phyloP scores from a whole-genome alignment of 2,329 filamentous ascomycete species.

The Cadophora sp. region DNA sequence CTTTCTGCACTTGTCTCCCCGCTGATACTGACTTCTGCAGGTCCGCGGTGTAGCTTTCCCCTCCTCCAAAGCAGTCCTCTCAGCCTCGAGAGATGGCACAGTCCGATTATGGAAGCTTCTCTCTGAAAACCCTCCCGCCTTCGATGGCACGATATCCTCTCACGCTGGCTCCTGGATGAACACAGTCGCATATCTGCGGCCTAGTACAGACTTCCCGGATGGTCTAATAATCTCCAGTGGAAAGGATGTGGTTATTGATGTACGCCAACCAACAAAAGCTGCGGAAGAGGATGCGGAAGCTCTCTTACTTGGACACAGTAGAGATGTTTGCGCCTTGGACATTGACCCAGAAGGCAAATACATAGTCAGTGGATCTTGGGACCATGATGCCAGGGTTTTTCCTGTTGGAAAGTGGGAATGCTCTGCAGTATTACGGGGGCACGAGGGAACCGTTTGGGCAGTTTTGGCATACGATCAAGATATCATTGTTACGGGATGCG shows the following conservation, averaged over 20 bases:
- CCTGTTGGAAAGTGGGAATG: slow-evolving; percentile 84
- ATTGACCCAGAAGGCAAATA: slow-evolving; percentile 74
- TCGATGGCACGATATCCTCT: slow-evolving; percentile 78
- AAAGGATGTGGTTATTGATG: slow-evolving; percentile 91
- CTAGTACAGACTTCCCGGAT: slow-evolving; percentile 69
- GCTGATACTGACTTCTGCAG: slow-evolving; percentile 53
- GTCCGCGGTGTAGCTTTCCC: slow-evolving; percentile 88
- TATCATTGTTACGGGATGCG: slow-evolving; percentile 88
- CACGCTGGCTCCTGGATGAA: slow-evolving; percentile 90
- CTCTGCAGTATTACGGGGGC: slow-evolving; percentile 73
- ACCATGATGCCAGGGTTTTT: slow-evolving; percentile 88
- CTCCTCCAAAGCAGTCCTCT: slow-evolving; percentile 73
- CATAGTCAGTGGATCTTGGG: slow-evolving; percentile 94
- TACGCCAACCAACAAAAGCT: slow-evolving; percentile 72
- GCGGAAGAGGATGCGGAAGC: slow-evolving; percentile 82
- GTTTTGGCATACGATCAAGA: slow-evolving; percentile 82
- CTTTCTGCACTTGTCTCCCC: slow-evolving; percentile 4
- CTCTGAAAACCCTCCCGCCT: slow-evolving; percentile 70
- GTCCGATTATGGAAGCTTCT: slow-evolving; percentile 84
- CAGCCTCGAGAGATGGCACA: slow-evolving; percentile 89
- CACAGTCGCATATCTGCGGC: slow-evolving; percentile 76
- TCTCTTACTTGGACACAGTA: slow-evolving; percentile 82
- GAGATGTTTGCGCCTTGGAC: slow-evolving; percentile 89
- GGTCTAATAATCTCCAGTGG: slow-evolving; percentile 88
- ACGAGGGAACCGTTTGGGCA: slow-evolving; percentile 88